These are phyloP conservation scores for Pelargonium myrrhifolium DNA, from an alignment of 441 rosid species.

Conservation along the genomic window DNA sequence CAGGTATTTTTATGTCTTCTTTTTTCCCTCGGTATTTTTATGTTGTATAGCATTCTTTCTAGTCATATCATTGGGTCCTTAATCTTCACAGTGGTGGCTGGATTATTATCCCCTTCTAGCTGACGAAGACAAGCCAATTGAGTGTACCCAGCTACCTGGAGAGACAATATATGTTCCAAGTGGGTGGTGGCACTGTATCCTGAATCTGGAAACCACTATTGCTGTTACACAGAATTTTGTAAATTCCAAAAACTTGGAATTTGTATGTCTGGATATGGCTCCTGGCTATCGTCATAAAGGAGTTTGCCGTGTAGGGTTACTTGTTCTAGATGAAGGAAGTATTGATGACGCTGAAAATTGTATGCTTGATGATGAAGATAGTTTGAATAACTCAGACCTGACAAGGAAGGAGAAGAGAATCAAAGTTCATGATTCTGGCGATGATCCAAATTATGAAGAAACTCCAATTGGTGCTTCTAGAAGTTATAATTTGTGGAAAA, in stretches of 20 bases:
- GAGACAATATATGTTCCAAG: constrained; percentile 95
- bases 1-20: constrained; percentile 46
- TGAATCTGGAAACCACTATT: constrained; percentile 79
- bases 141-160: constrained; percentile 87
- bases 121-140: constrained; percentile 88
- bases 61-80: constrained; percentile 14
- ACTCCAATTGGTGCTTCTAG: constrained; percentile 29
- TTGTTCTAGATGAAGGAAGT: constrained; percentile 61
- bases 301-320: constrained; percentile 84
- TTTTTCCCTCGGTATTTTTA: constrained; percentile 13
- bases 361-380: constrained; percentile 27
- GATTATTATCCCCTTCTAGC: constrained; percentile 92
- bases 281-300: constrained; percentile 97
- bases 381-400: constrained; percentile 45
- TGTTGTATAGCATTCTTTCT: constrained; percentile 11
- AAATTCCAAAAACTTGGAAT: constrained; percentile 73
- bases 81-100: constrained; percentile 77
- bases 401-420: constrained; percentile 79
- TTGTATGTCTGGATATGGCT: constrained; percentile 90
- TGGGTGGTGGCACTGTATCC: constrained; percentile 99
- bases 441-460: constrained; percentile 29
- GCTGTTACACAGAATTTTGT: constrained; percentile 96
- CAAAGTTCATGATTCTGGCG: constrained; percentile 32
- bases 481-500: constrained; percentile 48
- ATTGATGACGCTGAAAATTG: constrained; percentile 32